phyloP scores from a whole-genome alignment of 306 rosid genomes.

The Cucurbita ficifolia region DNA sequence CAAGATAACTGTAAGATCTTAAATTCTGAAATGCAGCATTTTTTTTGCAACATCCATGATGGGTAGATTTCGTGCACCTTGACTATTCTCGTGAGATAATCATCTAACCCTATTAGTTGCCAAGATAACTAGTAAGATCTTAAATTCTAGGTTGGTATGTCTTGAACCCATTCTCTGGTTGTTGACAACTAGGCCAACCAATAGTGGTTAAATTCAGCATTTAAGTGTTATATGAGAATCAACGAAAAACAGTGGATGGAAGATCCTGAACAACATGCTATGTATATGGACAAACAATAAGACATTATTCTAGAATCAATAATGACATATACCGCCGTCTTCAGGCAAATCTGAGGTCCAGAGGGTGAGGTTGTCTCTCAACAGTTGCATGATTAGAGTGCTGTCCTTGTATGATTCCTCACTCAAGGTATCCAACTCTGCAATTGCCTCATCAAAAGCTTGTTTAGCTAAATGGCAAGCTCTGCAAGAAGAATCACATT shows the following conservation, averaged over 20 bases:
- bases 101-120: too few relatives aligned
- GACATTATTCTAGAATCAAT: neutral
- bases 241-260: too few relatives aligned
- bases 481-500: slow-evolving; percentile 22
- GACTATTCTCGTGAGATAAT: neutral
- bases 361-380: slow-evolving; percentile 69
- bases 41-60: neutral
- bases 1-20: neutral
- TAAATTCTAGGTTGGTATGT: neutral
- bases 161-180: too few relatives aligned
- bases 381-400: slow-evolving; percentile 68
- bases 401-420: slow-evolving; percentile 76
- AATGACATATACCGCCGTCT: slow-evolving; percentile 42
- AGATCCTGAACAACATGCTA: neutral
- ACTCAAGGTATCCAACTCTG: slow-evolving; percentile 70
- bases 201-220: neutral
- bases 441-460: slow-evolving; percentile 73
- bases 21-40: neutral
- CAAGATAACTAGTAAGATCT: neutral
- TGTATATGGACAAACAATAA: neutral
- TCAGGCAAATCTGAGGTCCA: slow-evolving; percentile 82
- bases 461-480: slow-evolving; percentile 77
- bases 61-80: neutral
- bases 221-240: neutral
- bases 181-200: neutral